Percentiles rank a stretch among this genome's conserved stretches.
Evolutionary conservation across 805 yeast species (phyloP).

Genomic region (Pichia sporocuriosa): DNA sequence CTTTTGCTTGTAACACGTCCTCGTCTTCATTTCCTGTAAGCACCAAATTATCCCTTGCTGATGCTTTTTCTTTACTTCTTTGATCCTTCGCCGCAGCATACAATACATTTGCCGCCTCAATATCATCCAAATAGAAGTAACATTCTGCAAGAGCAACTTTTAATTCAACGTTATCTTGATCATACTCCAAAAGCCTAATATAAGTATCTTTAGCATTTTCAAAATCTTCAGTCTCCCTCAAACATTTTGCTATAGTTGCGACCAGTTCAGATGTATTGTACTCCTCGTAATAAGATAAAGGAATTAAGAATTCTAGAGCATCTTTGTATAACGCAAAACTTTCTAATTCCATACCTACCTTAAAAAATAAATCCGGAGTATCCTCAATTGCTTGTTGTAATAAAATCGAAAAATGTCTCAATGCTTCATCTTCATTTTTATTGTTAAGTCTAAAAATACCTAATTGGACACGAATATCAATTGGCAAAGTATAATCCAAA

Average conservation of each 20-base stretch:
- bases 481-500: constrained; percentile 54
- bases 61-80: constrained; percentile 28
- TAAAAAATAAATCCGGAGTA: constrained; percentile 64
- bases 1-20: constrained; percentile 2
- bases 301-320: constrained; percentile 61
- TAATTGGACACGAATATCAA: constrained; percentile 79
- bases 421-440: constrained; percentile 62
- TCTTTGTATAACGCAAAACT: constrained; percentile 64
- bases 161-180: constrained; percentile 63
- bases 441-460: constrained; percentile 66
- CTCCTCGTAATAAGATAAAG: constrained; percentile 50
- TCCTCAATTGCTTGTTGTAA: constrained; percentile 47
- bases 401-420: constrained; percentile 58
- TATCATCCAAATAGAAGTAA: constrained; percentile 57
- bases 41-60: constrained; percentile 22
- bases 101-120: constrained; percentile 47
- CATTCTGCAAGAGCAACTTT: constrained; percentile 79
- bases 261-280: constrained; percentile 46
- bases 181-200: constrained; percentile 43
- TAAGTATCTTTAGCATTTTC: constrained; percentile 57
- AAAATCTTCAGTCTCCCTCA: constrained; percentile 64
- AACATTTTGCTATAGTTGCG: constrained; percentile 67
- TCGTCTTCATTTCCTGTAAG: constrained; percentile 14
- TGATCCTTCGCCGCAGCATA: constrained; percentile 47
- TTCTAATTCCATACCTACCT: constrained; percentile 71